These are phyloP conservation scores for Arabis alpina DNA, from an alignment of 345 rosid genomes.

Conservation along the genomic window DNA sequence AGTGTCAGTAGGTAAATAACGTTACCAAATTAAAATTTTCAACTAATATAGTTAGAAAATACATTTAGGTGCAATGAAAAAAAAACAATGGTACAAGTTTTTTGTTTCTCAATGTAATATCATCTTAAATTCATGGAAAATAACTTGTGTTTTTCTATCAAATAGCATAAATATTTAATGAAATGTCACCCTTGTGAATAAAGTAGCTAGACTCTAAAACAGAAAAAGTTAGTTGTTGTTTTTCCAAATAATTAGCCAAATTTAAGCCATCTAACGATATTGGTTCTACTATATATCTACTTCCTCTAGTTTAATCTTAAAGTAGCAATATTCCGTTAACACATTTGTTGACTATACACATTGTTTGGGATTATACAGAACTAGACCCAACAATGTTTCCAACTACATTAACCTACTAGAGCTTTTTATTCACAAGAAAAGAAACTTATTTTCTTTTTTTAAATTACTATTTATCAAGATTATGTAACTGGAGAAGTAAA, in stretches of 20 bases:
- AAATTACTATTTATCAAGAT: neutral
- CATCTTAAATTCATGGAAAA: neutral
- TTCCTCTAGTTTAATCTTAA: neutral
- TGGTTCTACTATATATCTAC: neutral
- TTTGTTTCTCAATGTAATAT: neutral
- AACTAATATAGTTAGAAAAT: neutral
- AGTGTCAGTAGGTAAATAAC: neutral
- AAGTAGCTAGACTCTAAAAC: neutral
- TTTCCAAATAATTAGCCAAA: neutral
- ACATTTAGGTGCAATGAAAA: neutral
- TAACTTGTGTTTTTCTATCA: neutral
- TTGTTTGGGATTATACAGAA: neutral
- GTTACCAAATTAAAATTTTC: neutral
- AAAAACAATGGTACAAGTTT: neutral
- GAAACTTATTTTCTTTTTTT: neutral
- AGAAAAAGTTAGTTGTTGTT: neutral
- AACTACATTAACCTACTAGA: slow-evolving; percentile 11
- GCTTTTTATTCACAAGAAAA: neutral
- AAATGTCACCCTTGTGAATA: neutral
- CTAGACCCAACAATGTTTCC: slow-evolving; percentile 13
- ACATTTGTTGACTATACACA: neutral
- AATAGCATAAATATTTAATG: neutral
- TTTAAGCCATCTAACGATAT: neutral
- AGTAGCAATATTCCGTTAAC: too few relatives aligned
- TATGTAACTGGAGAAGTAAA: neutral